Evolutionary conservation across 768 basidiomycete species (phyloP), one percentile per base, ranked within the genome.

Genomic region (Phlebiopsis flavidoalba): DNA sequence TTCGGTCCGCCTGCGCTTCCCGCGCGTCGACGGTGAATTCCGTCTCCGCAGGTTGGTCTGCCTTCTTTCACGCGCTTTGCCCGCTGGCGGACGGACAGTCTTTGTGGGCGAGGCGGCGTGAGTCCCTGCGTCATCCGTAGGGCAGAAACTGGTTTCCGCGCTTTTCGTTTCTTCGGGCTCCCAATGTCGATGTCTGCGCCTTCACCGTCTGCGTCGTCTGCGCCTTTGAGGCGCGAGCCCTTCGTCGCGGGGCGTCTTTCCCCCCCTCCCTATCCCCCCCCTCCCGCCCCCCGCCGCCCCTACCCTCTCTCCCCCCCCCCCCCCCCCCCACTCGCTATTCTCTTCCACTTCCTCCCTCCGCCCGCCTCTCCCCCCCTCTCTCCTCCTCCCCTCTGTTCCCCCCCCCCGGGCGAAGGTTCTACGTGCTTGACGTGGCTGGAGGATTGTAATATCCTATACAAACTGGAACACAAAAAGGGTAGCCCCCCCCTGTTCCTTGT

Each of bases 401-500:
- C n/a, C n/a, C n/a, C 66, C 71, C 73, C 12, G 73, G 73, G 8
- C 73, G 67, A 26, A 74, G 63, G 53, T 72, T 71, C 59, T 71
- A n/a, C 85, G 63, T 85, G 74, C 8, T 79, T 82, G 22, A 92
- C 87, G n/a, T 15, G 85, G 81, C 47, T 85, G 75, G 4, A 95
- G n/a, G 71, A 50, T 76, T 78, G 66, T 97, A n/a, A 96, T 33
- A 90, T 86, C 60, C 93, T 72, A 69, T 92, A 86, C 49, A n/a
- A 96, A 68, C 63, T 95, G 85, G 59, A 97, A 80, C 5, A 97
- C 94, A 1, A 94, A n/a, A n/a, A n/a, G n/a, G n/a, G n/a, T n/a
- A n/a, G n/a, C n/a, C n/a, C n/a, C n/a, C n/a, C n/a, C 95, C 70
- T 95, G 95, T 71, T 96, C 95, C 74, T 95, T 91, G 72, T 91